Conservation (phyloP, 345 rosid species). For the Citrus hindsii region DNA sequence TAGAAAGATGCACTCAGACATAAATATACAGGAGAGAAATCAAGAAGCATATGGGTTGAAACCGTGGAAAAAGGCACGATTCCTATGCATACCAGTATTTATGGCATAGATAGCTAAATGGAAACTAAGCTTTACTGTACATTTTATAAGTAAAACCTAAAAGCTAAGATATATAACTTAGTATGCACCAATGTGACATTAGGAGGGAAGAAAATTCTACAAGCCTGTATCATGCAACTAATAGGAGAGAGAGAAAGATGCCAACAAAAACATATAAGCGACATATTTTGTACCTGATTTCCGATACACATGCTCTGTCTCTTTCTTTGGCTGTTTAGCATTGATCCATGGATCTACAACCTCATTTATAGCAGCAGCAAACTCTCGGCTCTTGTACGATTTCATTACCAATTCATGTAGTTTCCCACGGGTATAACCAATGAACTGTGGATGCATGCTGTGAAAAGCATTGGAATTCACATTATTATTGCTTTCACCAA, state of each 20-base stretch:
- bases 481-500: slow-evolving; percentile 28
- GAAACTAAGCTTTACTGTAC: background rate
- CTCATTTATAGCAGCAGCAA: slow-evolving; percentile 95
- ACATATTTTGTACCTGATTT: slow-evolving; percentile 62
- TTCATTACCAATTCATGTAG: slow-evolving; percentile 97
- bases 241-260: background rate
- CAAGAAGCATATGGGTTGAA: slow-evolving; percentile 5
- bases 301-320: slow-evolving; percentile 67
- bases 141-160: background rate
- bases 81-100: background rate
- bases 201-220: background rate
- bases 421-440: slow-evolving; percentile 89
- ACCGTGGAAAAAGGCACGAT: background rate
- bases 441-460: slow-evolving; percentile 79
- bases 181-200: background rate
- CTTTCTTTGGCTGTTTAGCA: slow-evolving; percentile 92
- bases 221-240: background rate
- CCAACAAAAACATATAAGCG: background rate
- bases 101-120: background rate
- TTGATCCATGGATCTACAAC: slow-evolving; percentile 96
- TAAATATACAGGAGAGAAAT: background rate
- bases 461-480: slow-evolving; percentile 48
- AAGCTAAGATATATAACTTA: background rate
- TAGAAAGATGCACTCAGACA: slow-evolving; percentile 8
- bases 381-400: slow-evolving; percentile 89